Evolutionary conservation across 169 alveolate genomes (phyloP).

Genomic region (Perkinsus olseni): DNA sequence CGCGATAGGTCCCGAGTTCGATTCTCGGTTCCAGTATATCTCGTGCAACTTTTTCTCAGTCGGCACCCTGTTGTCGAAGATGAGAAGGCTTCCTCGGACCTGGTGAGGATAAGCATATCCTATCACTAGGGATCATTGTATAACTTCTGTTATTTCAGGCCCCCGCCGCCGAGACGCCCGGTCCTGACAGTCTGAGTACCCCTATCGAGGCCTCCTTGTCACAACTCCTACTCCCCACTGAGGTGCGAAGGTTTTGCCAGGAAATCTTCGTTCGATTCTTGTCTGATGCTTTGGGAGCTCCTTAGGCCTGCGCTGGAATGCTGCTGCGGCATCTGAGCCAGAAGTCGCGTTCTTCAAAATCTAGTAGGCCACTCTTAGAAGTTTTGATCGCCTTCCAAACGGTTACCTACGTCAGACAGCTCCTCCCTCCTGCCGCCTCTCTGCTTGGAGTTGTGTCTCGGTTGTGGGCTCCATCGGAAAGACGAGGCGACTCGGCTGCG

Average conservation of each 20-base stretch:
- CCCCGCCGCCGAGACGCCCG: background rate
- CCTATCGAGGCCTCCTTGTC: background rate
- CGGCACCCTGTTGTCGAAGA: background rate
- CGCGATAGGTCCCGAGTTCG: background rate
- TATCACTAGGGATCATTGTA: background rate
- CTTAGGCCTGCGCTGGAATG: background rate
- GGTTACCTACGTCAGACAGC: background rate
- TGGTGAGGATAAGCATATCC: background rate
- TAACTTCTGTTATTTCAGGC: background rate
- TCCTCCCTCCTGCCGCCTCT: background rate
- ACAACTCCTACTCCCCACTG: background rate
- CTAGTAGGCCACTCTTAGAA: background rate
- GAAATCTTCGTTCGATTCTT: background rate
- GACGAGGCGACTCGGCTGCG: background rate
- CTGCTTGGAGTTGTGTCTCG: background rate
- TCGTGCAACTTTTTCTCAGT: background rate
- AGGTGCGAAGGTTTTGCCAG: background rate
- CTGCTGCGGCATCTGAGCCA: background rate
- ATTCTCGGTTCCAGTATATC: background rate
- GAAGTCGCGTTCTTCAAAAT: background rate
- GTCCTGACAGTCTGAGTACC: background rate
- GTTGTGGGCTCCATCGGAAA: background rate
- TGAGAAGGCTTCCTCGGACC: background rate
- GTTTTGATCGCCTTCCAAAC: background rate
- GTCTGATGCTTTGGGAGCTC: background rate